Percentiles rank a stretch among this genome's conserved stretches.
Evolutionary conservation across 1,284 basidiomycete genomes (phyloP).

Genomic region (Trichosporon ovoides): DNA sequence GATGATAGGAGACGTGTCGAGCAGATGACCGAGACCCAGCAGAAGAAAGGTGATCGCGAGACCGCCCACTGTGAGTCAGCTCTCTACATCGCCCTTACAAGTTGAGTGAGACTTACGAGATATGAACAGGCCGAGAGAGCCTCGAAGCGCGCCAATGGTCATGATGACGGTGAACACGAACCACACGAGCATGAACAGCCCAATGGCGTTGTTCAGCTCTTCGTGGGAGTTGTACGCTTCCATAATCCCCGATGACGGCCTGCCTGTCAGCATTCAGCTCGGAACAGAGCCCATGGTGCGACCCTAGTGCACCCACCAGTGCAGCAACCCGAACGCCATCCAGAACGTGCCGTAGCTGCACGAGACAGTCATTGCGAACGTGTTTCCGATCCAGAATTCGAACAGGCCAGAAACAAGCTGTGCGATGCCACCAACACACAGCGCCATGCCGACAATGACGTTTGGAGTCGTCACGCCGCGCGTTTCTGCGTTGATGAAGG

Average conservation of each 20-base stretch:
- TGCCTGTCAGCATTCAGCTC: neutral
- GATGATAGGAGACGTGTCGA: conserved; percentile 9
- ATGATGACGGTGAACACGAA: conserved; percentile 20
- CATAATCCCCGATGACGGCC: conserved; percentile 50
- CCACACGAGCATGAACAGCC: conserved; percentile 36
- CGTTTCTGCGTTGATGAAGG: conserved; percentile 24
- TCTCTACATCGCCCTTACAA: too few relatives aligned
- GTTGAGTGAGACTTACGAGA: too few relatives aligned
- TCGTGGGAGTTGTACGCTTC: conserved; percentile 40
- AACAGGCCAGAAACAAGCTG: conserved; percentile 53
- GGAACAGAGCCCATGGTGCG: too few relatives aligned
- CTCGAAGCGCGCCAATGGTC: conserved; percentile 57
- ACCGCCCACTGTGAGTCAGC: conserved; percentile 52
- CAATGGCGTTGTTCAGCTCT: conserved; percentile 43
- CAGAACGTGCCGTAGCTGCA: conserved; percentile 65
- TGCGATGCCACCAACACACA: conserved; percentile 69
- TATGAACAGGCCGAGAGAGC: conserved; percentile 59
- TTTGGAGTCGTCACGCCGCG: conserved; percentile 51
- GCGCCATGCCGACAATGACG: conserved; percentile 60
- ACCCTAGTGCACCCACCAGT: conserved; percentile 9
- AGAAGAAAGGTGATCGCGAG: conserved; percentile 53
- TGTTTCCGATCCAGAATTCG: conserved; percentile 59
- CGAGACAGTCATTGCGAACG: conserved; percentile 55
- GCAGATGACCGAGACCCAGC: conserved; percentile 27
- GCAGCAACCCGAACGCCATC: conserved; percentile 60